A percentile compares a stretch with the other conserved stretches of the same genome.
Conservation (phyloP, 2,329 filamentous ascomycete genomes). For the Neopestalotiopsis rosae region DNA sequence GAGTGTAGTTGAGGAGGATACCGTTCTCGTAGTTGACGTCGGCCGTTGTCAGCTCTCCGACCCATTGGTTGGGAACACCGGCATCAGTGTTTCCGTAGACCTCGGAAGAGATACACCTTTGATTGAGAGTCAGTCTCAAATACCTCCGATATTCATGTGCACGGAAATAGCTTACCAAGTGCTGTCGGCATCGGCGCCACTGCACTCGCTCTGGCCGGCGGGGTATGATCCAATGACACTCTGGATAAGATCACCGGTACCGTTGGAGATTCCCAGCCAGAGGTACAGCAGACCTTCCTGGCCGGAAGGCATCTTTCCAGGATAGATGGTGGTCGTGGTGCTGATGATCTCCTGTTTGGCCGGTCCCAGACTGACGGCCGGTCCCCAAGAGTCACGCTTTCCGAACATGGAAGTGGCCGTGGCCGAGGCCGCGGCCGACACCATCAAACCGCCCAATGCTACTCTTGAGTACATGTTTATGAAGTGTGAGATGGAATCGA, state of each 20-base stretch:
- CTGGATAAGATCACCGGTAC: constrained; percentile 30
- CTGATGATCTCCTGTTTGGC: constrained; percentile 27
- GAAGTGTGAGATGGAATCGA: neutral
- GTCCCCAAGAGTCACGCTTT: constrained; percentile 30
- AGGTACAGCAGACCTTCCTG: constrained; percentile 31
- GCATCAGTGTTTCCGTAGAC: constrained; percentile 28
- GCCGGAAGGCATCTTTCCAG: constrained; percentile 29
- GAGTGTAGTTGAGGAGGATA: constrained; percentile 32
- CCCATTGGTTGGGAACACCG: constrained; percentile 26
- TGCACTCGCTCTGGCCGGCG: constrained; percentile 28
- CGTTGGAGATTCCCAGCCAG: constrained; percentile 33
- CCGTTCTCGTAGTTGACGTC: constrained; percentile 28
- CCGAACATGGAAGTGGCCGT: constrained; percentile 17
- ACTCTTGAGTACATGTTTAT: constrained; percentile 4
- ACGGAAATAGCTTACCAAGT: constrained; percentile 6
- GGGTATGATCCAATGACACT: constrained; percentile 25
- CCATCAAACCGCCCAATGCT: constrained; percentile 10
- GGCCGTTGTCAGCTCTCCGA: constrained; percentile 27
- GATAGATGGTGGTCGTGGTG: constrained; percentile 31
- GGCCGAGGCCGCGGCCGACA: constrained; percentile 18
- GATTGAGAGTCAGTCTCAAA: neutral
- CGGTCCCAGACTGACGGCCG: constrained; percentile 28
- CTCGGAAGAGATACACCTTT: constrained; percentile 32
- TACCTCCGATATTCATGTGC: neutral
- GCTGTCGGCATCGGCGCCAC: constrained; percentile 26